phyloP scores from a whole-genome alignment of 148 eudicot species.

The Persicaria maculosa region DNA sequence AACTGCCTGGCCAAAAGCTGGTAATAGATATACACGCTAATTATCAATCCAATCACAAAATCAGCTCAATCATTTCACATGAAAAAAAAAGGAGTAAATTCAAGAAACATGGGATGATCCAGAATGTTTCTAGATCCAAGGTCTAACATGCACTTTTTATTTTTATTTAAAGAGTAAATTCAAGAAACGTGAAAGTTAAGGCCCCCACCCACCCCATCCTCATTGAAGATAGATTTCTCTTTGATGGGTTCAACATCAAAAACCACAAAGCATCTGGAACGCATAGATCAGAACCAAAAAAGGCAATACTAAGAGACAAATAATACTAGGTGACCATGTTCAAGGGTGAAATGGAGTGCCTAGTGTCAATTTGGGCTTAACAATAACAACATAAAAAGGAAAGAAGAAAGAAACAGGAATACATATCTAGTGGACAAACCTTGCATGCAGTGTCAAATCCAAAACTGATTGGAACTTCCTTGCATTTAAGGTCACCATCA shows the following conservation, averaged over 20 bases:
- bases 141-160: neutral
- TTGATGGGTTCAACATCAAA: neutral
- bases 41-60: too few relatives aligned
- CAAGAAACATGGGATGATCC: neutral
- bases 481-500: constrained; percentile 95
- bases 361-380: neutral
- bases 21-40: neutral
- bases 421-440: constrained; percentile 33
- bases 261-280: neutral
- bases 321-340: neutral
- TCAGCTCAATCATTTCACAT: neutral
- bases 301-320: neutral
- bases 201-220: neutral
- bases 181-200: neutral
- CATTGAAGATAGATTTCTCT: too few relatives aligned
- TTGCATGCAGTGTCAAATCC: constrained; percentile 99
- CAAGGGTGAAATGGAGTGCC: neutral
- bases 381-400: neutral
- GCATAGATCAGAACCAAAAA: neutral
- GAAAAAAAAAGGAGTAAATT: too few relatives aligned
- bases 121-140: neutral
- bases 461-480: constrained; percentile 92
- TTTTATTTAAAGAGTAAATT: too few relatives aligned
- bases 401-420: neutral
- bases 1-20: neutral